phyloP scores from a whole-genome alignment of 1,284 basidiomycete genomes.

The Cryptococcus floricola region DNA sequence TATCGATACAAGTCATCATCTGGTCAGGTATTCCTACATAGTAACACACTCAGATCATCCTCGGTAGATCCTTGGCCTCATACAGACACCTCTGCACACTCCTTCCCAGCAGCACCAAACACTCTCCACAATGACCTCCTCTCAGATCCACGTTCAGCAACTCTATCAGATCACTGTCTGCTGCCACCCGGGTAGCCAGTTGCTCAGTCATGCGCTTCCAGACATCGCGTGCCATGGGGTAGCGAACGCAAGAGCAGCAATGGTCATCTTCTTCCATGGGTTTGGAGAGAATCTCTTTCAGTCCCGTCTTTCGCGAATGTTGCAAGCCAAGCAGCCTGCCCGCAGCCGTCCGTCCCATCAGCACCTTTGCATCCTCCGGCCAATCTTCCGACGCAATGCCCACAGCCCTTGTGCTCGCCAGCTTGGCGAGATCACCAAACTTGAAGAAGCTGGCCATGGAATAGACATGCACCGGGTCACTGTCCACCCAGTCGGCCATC shows the following conservation, averaged over 20 bases:
- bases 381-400: constrained; percentile 15
- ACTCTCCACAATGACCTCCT: constrained; percentile 29
- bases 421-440: constrained; percentile 30
- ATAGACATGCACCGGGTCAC: constrained; percentile 26
- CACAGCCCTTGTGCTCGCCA: constrained; percentile 21
- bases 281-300: constrained; percentile 20
- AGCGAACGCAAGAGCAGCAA: constrained; percentile 9
- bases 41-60: background rate
- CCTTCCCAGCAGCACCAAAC: constrained; percentile 25
- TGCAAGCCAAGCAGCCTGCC: constrained; percentile 19
- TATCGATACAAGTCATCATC: no score
- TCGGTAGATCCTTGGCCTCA: constrained; percentile 24
- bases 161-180: constrained; percentile 25
- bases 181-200: constrained; percentile 2
- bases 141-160: constrained; percentile 29
- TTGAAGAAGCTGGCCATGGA: constrained; percentile 35
- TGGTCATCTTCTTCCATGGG: constrained; percentile 22
- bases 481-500: constrained; percentile 13
- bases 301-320: constrained; percentile 11
- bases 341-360: constrained; percentile 26
- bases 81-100: constrained; percentile 26
- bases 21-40: background rate
- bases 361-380: constrained; percentile 14
- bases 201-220: constrained; percentile 16
- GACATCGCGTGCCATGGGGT: constrained; percentile 9